These are phyloP conservation scores for Irpex lacteus DNA, from an alignment of 1,284 basidiomycete genomes.

Conservation along the genomic window DNA sequence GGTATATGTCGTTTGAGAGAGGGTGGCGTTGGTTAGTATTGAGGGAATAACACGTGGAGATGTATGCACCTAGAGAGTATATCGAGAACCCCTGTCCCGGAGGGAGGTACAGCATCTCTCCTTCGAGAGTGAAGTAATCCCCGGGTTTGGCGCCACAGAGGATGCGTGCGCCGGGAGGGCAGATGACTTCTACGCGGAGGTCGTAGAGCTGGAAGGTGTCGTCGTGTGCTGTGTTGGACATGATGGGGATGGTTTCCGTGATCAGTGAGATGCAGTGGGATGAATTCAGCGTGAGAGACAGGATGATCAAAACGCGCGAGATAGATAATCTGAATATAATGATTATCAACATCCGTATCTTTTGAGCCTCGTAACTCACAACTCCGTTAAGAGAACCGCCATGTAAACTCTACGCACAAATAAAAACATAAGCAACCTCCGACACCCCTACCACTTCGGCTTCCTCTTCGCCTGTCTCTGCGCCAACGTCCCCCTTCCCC, in stretches of 20 bases:
- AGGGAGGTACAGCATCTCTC: constrained; percentile 60
- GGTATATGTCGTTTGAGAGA: not conserved
- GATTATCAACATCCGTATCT: not conserved
- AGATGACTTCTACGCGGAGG: constrained; percentile 55
- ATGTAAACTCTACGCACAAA: not conserved
- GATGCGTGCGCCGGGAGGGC: constrained; percentile 50
- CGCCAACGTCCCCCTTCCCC: constrained; percentile 71
- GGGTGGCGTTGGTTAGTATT: constrained; percentile 6
- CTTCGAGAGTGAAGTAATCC: constrained; percentile 58
- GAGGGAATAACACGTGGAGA: no score
- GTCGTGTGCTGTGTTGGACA: constrained; percentile 23
- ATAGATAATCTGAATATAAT: not conserved
- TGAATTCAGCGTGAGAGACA: no score
- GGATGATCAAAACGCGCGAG: not conserved
- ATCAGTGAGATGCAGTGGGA: no score
- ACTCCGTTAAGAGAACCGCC: not conserved
- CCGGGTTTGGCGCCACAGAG: constrained; percentile 61
- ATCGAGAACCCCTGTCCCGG: constrained; percentile 62
- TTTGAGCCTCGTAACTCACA: not conserved
- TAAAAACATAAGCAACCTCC: not conserved
- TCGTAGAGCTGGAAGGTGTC: constrained; percentile 58
- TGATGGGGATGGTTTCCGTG: no score
- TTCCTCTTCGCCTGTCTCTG: constrained; percentile 63
- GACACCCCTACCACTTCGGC: constrained; percentile 54
- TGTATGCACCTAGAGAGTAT: constrained; percentile 50